Evolutionary conservation across 148 eudicot genomes (phyloP).

Genomic region (Talinum fruticosum): DNA sequence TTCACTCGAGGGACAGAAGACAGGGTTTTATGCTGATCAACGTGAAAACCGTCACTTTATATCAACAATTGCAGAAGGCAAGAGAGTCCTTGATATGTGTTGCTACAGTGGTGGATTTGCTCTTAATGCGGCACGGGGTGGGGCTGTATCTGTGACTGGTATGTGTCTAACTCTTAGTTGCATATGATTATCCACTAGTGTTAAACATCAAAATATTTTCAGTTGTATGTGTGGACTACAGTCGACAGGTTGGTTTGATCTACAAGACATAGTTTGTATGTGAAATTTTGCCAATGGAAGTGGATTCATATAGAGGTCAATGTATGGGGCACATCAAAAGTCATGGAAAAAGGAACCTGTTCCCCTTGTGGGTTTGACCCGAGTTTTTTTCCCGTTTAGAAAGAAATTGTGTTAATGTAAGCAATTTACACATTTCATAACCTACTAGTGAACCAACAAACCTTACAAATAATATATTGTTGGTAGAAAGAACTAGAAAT

Average conservation of each 20-base stretch:
- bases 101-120: conserved; percentile 97
- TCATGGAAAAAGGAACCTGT: neutral
- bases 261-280: neutral
- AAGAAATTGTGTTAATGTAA: neutral
- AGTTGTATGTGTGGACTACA: neutral
- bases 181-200: neutral
- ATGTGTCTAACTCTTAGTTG: conserved; percentile 19
- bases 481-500: neutral
- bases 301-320: neutral
- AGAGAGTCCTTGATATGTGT: conserved; percentile 76
- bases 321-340: neutral
- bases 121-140: conserved; percentile 75
- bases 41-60: conserved; percentile 88
- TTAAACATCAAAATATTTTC: neutral
- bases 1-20: conserved; percentile 90
- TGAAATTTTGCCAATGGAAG: neutral
- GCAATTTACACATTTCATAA: neutral
- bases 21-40: conserved; percentile 97
- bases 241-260: neutral
- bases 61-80: conserved; percentile 62
- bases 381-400: neutral
- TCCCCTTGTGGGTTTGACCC: neutral
- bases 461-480: neutral
- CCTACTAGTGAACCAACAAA: neutral
- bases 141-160: conserved; percentile 83